Conservation (phyloP, 352 stramenopile species). For the Phytopythium vexans region DNA sequence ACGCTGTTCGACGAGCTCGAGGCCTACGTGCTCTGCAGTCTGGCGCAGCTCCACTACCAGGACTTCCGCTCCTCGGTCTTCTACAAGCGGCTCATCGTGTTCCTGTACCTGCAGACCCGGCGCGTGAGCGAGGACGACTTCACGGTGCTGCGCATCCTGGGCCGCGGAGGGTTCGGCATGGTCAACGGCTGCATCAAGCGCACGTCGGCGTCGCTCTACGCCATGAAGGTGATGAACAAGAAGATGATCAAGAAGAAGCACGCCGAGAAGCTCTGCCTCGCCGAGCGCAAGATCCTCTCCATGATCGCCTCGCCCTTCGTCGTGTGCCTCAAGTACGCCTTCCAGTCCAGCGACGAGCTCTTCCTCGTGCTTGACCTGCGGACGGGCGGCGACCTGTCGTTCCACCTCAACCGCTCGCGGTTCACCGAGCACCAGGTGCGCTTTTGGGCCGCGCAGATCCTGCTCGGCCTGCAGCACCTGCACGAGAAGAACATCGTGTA, state of each 20-base stretch:
- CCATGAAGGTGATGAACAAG: slow-evolving; percentile 88
- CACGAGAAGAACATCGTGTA: slow-evolving; percentile 91
- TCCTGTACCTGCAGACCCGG: slow-evolving; percentile 89
- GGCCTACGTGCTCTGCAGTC: slow-evolving; percentile 60
- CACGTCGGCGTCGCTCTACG: slow-evolving; percentile 79
- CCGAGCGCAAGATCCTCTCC: slow-evolving; percentile 73
- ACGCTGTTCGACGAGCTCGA: slow-evolving; percentile 77
- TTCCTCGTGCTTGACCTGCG: slow-evolving; percentile 97
- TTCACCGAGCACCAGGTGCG: slow-evolving; percentile 72
- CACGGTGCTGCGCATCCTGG: slow-evolving; percentile 93
- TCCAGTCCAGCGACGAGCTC: slow-evolving; percentile 93
- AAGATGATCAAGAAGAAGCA: slow-evolving; percentile 93
- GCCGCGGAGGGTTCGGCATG: slow-evolving; percentile 95
- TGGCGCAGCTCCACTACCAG: slow-evolving; percentile 63
- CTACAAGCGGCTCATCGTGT: slow-evolving; percentile 84
- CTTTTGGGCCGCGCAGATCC: slow-evolving; percentile 82
- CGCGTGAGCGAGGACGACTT: slow-evolving; percentile 94
- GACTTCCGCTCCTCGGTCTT: slow-evolving; percentile 80
- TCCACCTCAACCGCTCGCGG: slow-evolving; percentile 66
- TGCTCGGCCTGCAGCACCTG: slow-evolving; percentile 76
- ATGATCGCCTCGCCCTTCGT: slow-evolving; percentile 90
- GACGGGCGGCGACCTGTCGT: slow-evolving; percentile 95
- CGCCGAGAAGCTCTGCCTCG: slow-evolving; percentile 69
- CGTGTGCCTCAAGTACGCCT: slow-evolving; percentile 95
- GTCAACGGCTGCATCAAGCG: slow-evolving; percentile 97